Conservation (phyloP, 768 basidiomycete genomes). For the Agrocybe pediades region DNA sequence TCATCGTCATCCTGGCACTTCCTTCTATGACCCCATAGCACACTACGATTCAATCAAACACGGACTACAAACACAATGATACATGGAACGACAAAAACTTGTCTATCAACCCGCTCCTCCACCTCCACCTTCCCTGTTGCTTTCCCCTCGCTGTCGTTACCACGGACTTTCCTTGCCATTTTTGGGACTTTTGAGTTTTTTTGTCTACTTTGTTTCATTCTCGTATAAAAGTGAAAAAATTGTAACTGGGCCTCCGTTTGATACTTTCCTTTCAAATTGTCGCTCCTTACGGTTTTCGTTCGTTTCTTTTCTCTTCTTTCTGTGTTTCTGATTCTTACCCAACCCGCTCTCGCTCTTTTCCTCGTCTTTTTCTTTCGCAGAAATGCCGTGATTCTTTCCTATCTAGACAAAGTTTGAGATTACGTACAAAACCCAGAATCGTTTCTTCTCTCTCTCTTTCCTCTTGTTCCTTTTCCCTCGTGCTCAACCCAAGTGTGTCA, state of each 20-base stretch:
- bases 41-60: not conserved
- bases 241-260: too few relatives aligned
- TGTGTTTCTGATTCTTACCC: not conserved
- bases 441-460: not conserved
- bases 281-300: too few relatives aligned
- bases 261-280: too few relatives aligned
- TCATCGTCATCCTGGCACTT: not conserved
- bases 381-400: not conserved
- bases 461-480: conserved; percentile 5
- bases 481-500: not conserved
- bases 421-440: conserved; percentile 8
- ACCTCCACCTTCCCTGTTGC: not conserved
- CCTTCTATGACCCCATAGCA: not conserved
- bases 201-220: not conserved
- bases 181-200: not conserved
- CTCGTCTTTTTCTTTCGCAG: not conserved
- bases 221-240: too few relatives aligned
- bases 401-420: conserved; percentile 15
- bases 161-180: not conserved
- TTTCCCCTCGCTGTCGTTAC: not conserved
- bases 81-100: not conserved
- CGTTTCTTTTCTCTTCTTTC: not conserved
- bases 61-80: not conserved
- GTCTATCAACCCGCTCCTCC: not conserved
- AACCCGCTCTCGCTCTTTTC: not conserved